Evolutionary conservation across 176 grass and related monocot genomes (phyloP).

Genomic region (Phragmites australis): DNA sequence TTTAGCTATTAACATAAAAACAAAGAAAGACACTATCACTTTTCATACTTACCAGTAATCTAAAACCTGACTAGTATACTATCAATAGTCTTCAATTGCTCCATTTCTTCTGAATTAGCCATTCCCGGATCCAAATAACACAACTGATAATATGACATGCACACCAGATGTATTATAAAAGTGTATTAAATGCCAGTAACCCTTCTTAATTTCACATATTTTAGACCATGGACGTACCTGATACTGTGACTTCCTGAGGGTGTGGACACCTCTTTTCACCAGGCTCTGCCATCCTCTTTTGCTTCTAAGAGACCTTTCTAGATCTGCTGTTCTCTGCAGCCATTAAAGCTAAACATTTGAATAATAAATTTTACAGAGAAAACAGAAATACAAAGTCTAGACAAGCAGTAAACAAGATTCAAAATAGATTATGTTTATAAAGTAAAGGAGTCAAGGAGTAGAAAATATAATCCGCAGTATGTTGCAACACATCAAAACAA

Average conservation of each 20-base stretch:
- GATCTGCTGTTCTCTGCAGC: slow-evolving; percentile 65
- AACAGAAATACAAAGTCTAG: not conserved
- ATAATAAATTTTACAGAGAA: not conserved
- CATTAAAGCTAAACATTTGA: not conserved
- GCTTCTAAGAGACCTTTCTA: slow-evolving; percentile 61
- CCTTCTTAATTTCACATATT: slow-evolving; percentile 11
- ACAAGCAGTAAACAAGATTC: not conserved
- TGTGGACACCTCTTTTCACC: slow-evolving; percentile 87
- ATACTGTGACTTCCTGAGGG: slow-evolving; percentile 84
- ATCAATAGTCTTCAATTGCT: slow-evolving; percentile 71
- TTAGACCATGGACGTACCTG: slow-evolving; percentile 51
- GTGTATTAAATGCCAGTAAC: not conserved
- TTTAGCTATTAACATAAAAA: not conserved
- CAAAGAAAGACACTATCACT: not conserved
- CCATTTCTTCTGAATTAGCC: slow-evolving; percentile 55
- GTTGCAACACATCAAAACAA: slow-evolving; percentile 26
- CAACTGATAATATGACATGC: slow-evolving; percentile 50
- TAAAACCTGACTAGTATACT: slow-evolving; percentile 74
- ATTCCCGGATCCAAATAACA: slow-evolving; percentile 88
- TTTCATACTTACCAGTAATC: slow-evolving; percentile 24
- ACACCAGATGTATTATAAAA: not conserved
- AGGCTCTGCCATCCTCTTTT: slow-evolving; percentile 73
- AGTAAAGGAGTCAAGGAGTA: not conserved
- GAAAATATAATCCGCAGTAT: not conserved
- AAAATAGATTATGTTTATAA: not conserved